Evolutionary conservation across 2,329 filamentous ascomycete genomes (phyloP).

Genomic region (Neurospora crassa): DNA sequence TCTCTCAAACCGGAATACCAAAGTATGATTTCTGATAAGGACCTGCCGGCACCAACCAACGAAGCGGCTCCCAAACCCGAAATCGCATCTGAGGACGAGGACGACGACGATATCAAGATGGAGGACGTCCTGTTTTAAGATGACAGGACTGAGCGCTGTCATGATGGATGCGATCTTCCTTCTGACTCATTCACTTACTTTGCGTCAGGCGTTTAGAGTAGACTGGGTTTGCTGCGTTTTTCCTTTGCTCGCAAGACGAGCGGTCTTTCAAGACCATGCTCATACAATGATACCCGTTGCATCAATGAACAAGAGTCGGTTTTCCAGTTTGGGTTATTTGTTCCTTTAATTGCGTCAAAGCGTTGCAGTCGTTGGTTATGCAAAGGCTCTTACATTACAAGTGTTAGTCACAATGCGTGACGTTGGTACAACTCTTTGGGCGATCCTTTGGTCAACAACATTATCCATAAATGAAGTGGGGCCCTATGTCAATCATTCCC

Average conservation of each 20-base stretch:
- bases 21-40: conserved; percentile 24
- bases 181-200: not conserved
- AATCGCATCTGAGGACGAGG: conserved; percentile 51
- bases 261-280: conserved; percentile 2
- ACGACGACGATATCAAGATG: conserved; percentile 62
- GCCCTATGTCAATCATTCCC: not conserved
- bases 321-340: not conserved
- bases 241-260: conserved; percentile 1
- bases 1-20: conserved; percentile 62
- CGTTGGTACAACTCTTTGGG: not conserved
- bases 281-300: conserved; percentile 21
- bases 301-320: not conserved
- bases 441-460: not conserved
- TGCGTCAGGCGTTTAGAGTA: conserved; percentile 4
- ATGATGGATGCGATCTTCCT: not conserved
- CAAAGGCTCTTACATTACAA: not conserved
- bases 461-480: not conserved
- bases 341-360: not conserved
- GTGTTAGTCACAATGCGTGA: not conserved
- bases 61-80: conserved; percentile 40
- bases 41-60: conserved; percentile 37
- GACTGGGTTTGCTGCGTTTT: conserved; percentile 15
- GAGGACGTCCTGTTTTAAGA: conserved; percentile 57
- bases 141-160: not conserved
- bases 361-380: not conserved